A percentile compares a stretch with the other conserved stretches of the same genome.
phyloP scores from a whole-genome alignment of 2,329 filamentous ascomycete species.

The Cercospora sesami region DNA sequence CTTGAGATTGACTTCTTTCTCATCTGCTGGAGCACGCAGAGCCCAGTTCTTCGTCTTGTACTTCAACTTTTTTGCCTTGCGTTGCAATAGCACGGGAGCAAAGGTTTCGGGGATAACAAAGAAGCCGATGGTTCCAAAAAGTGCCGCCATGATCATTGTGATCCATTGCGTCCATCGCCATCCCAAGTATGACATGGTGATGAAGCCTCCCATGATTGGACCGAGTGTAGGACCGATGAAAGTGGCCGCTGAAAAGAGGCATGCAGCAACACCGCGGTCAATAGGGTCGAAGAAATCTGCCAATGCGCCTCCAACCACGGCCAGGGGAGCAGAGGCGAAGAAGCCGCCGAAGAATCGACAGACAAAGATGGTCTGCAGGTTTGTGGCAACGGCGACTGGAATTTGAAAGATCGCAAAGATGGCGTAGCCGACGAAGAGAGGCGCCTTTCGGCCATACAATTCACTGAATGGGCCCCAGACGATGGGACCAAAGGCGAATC shows the following conservation, averaged over 20 bases:
- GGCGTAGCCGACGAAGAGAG: conserved; percentile 36
- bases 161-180: conserved; percentile 38
- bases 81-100: conserved; percentile 43
- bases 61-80: conserved; percentile 56
- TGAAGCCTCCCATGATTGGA: conserved; percentile 34
- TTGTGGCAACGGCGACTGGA: conserved; percentile 55
- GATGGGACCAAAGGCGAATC: conserved; percentile 28
- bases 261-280: conserved; percentile 33
- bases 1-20: conserved; percentile 44
- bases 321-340: conserved; percentile 53
- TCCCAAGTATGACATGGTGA: conserved; percentile 30
- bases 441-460: conserved; percentile 53
- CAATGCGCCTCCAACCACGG: conserved; percentile 46
- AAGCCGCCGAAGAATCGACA: conserved; percentile 57
- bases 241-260: conserved; percentile 29
- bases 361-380: conserved; percentile 56
- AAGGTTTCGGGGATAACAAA: conserved; percentile 56
- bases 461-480: conserved; percentile 47
- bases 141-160: conserved; percentile 43
- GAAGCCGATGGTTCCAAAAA: conserved; percentile 47
- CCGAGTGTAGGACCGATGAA: conserved; percentile 33
- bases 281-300: conserved; percentile 32
- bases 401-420: conserved; percentile 58
- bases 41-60: conserved; percentile 49
- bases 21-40: conserved; percentile 41